These are phyloP conservation scores for Septoria linicola DNA, from an alignment of 2,329 filamentous ascomycete genomes.

Conservation along the genomic window DNA sequence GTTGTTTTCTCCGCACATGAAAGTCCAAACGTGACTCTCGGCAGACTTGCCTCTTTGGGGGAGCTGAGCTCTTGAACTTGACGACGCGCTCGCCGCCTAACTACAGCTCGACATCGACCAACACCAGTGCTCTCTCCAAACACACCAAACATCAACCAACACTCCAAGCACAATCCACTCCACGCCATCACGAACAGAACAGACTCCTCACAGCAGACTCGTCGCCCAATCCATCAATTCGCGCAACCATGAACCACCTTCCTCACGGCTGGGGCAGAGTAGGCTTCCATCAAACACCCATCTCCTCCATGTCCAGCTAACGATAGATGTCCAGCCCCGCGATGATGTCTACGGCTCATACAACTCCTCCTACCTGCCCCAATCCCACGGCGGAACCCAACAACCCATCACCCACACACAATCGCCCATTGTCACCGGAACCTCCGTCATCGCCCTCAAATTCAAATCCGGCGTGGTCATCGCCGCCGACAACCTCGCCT, in stretches of 20 bases:
- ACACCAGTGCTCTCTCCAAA: neutral
- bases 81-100: slow-evolving; percentile 11
- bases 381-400: slow-evolving; percentile 46
- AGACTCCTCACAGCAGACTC: no score
- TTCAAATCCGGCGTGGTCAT: slow-evolving; percentile 96
- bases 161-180: neutral
- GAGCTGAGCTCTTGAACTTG: no score
- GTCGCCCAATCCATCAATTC: no score
- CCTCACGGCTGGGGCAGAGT: slow-evolving; percentile 67
- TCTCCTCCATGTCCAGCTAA: slow-evolving; percentile 40
- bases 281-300: slow-evolving; percentile 39
- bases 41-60: slow-evolving; percentile 7
- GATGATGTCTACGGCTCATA: slow-evolving; percentile 96
- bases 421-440: slow-evolving; percentile 90
- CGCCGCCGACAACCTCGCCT: slow-evolving; percentile 94
- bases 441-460: slow-evolving; percentile 91
- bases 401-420: slow-evolving; percentile 81
- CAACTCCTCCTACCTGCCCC: slow-evolving; percentile 79
- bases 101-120: slow-evolving; percentile 9
- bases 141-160: neutral
- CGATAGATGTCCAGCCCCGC: slow-evolving; percentile 66
- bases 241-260: slow-evolving; percentile 61
- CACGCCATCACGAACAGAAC: no score
- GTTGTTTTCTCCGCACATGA: slow-evolving; percentile 3
- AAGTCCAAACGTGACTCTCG: neutral